A percentile compares a stretch with the other conserved stretches of the same genome.
These are phyloP conservation scores for Russula vinacea DNA, from an alignment of 768 basidiomycete genomes.

Conservation along the genomic window DNA sequence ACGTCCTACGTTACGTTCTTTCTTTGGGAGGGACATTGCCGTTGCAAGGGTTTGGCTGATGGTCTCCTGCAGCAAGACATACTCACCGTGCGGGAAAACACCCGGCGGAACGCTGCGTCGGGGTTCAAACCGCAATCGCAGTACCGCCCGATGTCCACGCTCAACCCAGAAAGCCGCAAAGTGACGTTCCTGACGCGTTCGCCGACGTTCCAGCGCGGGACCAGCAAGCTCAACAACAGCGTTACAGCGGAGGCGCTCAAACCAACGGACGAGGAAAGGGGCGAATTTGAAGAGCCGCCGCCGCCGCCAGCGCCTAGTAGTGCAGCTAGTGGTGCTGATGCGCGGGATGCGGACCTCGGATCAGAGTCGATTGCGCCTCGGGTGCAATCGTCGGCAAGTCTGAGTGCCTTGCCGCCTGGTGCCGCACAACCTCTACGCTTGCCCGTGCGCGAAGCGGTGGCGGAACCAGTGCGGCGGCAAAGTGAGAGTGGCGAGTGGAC, in stretches of 20 bases:
- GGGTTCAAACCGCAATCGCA: constrained; percentile 19
- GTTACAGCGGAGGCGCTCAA: too few relatives aligned
- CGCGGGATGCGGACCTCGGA: neutral
- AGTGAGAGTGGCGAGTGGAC: neutral
- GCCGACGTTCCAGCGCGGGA: neutral
- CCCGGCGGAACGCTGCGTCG: constrained; percentile 41
- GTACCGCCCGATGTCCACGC: constrained; percentile 16
- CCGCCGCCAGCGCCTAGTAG: neutral
- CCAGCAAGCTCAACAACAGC: neutral
- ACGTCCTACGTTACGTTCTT: constrained; percentile 23
- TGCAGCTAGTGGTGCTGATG: too few relatives aligned
- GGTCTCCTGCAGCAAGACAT: constrained; percentile 31
- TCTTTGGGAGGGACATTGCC: neutral
- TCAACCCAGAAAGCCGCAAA: constrained; percentile 34
- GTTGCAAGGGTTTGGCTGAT: neutral
- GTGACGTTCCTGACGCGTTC: constrained; percentile 41
- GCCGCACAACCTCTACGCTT: neutral
- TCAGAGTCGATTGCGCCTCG: too few relatives aligned
- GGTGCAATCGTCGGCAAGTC: neutral
- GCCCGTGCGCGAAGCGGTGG: neutral
- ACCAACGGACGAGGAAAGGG: neutral
- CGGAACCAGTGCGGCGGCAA: neutral
- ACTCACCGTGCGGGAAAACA: constrained; percentile 41
- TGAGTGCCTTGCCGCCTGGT: neutral
- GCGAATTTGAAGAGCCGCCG: neutral